Base-by-base conservation (phyloP, 2,329 filamentous ascomycete species). In the Clonostachys sp. region DNA sequence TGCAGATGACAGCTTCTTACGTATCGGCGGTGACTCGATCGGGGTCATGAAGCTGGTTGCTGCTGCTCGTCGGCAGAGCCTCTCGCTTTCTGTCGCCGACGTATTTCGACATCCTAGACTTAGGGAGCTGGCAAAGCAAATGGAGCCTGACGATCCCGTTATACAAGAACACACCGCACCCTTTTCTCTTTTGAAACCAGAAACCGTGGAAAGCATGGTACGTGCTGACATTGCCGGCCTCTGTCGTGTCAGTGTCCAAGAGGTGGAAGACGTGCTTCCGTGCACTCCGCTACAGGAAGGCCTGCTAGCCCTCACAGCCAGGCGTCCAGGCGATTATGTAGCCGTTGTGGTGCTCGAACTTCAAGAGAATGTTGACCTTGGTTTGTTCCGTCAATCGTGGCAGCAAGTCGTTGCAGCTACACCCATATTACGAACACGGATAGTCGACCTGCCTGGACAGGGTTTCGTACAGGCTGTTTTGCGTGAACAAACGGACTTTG, bases 11-110 rank as follows among this genome's bases (percentile, higher is more conserved):
- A 71, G 69, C 54, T 75, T 76, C 56, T 73, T 75, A 60, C 61
- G 61, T 1, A 60, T 74, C 0, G 72, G 73, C 9, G 73, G 73
- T 17, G 71, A 74, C 51, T 74, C 72, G 0, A 61, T 74, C 3
- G 48, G 62, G 4, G 71, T 71, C 2, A 78, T 77, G 68, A 68
- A 65, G 42, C 67, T 49, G 48, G 58, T 60, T 5, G 42, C 24
- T 13, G 10, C 18, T 12, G 42, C 42, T 33, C 42, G 42, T 20
- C 17, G 6, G 6, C 13, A 18, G 9, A 30, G 24, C 20, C 34
- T 44, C 20, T 18, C 16, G 6, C 16, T 44, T 13, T 30, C 18
- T n/a, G 42, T 44, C 18, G 34, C 42, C 13, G 34, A 18, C 3
- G 42, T 44, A 16, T 44, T 44, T n/a, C 24, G 34, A 16, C 24